Evolutionary conservation across 2,329 filamentous ascomycete genomes (phyloP), one percentile per base, ranked within the genome.

Genomic region (Alternaria angustiovoidea): DNA sequence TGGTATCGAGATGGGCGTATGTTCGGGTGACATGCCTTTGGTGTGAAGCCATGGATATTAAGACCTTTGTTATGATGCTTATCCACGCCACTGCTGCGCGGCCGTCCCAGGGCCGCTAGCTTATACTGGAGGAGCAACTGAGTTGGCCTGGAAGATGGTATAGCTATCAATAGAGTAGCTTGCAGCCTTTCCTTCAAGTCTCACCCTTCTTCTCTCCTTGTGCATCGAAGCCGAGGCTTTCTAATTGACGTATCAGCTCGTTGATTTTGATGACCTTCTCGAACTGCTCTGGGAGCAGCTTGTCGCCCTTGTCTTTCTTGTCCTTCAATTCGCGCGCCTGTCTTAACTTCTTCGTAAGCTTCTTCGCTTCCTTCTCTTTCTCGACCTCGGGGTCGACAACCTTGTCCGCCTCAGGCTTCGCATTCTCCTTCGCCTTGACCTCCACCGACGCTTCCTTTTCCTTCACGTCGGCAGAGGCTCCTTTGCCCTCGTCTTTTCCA

Each of bases 221-320:
- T 1, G 87, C 81, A 76, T 96, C 91, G 64, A 98, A 93, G 0
- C 94, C 94, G 28, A 99, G 83, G 2, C 87, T 86, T 71, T 96
- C 92, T 57, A 99, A 81, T 76, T 98, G 94, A 12, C 93, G 87
- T 59, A 97, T 89, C 51, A 99, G 85, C 81, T 99, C 95, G 64
- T 92, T 93, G 77, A 99, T 97, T 80, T 95, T 96, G 78, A 97
- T 96, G 56, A 99, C 92, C 82, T 99, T 99, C 70, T 94, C 93
- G 65, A 98, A 90, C 81, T 99, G 95, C 81, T 99, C 95, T 0
- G 94, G 94, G 26, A 98, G 84, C 62, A 99, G 81, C 5, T 87
- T 85, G 75, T 92, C 91, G 20, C 95, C 95, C 57, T 88, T 89
- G 24, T 96, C 92, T 79, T 96, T 96, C 85, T 97, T 97, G 72